Evolutionary conservation across 805 yeast genomes (phyloP), one percentile per base, ranked within the genome.

Genomic region (Myxozyma udenii): DNA sequence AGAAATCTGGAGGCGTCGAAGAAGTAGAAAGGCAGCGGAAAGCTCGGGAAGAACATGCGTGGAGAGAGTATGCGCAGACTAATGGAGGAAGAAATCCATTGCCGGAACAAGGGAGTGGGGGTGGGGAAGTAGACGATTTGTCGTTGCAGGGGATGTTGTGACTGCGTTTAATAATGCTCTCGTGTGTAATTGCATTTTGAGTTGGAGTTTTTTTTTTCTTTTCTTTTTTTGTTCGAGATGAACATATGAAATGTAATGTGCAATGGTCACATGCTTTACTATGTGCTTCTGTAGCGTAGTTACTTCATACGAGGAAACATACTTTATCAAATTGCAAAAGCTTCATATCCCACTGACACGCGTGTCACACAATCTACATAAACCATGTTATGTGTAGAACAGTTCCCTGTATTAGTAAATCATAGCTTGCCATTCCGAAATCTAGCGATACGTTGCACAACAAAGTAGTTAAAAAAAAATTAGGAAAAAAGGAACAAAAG

Each of bases 1-100:
- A 86, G 64, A 84, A 80, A 57, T 79, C 89, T 18, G 97, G 97
- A 4, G 97, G 98, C 1, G 78, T 89, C 19, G 95, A 86, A 55
- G 97, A 88, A 62, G 72, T 87, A 19, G 98, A 91, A 61, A 74
- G 87, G 53, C 60, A 74, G 44, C 74, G 96, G 52, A 75, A 73
- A 60, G 70, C 76, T 55, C 83, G 86, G 58, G 95, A 88, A 68
- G 80, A 77, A 48, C 83, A 83, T 60, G 85, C 85, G 61, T 70
- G 88, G 54, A 81, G 81, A 46, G 69, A 65, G 53, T 28, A 9
- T 28, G 33, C 14, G 33, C 12, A 28, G 14, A 28, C 33, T 28
- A 28, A 28, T 68, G 54, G 60, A 55, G 38, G 24, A 52, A 54
- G 48, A 48, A 44, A 33, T 41, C 37, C 23, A 49, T 46, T 41